Evolutionary conservation across 805 yeast genomes (phyloP).

Genomic region (Diddensiella caesifluorescens): DNA sequence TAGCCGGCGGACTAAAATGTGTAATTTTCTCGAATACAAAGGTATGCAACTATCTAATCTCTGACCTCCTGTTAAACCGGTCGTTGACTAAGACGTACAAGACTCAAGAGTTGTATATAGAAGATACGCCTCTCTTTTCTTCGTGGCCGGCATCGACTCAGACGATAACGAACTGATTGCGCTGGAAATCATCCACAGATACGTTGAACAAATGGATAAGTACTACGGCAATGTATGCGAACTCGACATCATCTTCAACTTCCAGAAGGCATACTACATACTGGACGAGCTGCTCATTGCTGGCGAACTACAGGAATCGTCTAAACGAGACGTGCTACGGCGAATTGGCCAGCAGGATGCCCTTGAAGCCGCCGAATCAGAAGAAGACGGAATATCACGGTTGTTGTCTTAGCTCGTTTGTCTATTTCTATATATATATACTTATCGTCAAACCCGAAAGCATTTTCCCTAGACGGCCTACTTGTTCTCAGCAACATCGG

Average conservation of each 20-base stretch:
- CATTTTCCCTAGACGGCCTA: background rate
- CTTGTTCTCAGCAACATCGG: slow-evolving; percentile 9
- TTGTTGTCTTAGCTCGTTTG: slow-evolving; percentile 18
- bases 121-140: slow-evolving; percentile 88
- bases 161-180: slow-evolving; percentile 84
- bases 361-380: slow-evolving; percentile 71
- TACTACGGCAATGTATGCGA: slow-evolving; percentile 95
- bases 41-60: slow-evolving; percentile 38
- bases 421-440: background rate
- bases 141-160: slow-evolving; percentile 77
- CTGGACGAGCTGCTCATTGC: slow-evolving; percentile 85
- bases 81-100: slow-evolving; percentile 11
- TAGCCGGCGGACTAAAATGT: slow-evolving; percentile 87
- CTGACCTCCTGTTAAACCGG: background rate
- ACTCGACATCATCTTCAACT: slow-evolving; percentile 92
- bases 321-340: slow-evolving; percentile 70
- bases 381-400: slow-evolving; percentile 34
- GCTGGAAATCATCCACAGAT: slow-evolving; percentile 82
- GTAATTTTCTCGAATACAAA: slow-evolving; percentile 84
- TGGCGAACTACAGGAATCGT: slow-evolving; percentile 81
- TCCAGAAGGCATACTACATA: slow-evolving; percentile 87
- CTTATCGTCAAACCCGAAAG: background rate
- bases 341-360: slow-evolving; percentile 82
- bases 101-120: slow-evolving; percentile 83
- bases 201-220: slow-evolving; percentile 95